phyloP scores from a whole-genome alignment of 2,329 filamentous ascomycete genomes.

The Zymoseptoria ardabiliae region DNA sequence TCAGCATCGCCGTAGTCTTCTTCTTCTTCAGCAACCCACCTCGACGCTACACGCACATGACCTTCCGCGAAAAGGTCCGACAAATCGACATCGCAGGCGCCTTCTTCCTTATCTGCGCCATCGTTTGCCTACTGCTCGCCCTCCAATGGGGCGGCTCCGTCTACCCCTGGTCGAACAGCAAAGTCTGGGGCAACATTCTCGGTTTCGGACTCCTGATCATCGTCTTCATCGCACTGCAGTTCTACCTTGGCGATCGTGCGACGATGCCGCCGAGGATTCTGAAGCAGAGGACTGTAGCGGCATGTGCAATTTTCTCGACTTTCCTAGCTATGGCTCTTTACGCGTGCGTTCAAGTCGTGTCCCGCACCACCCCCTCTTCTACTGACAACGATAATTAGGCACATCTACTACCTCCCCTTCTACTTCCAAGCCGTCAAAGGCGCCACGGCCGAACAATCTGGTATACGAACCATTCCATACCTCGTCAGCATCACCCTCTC shows the following conservation, averaged over 20 bases:
- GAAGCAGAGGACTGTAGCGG: conserved; percentile 28
- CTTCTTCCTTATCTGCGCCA: conserved; percentile 33
- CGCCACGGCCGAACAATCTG: conserved; percentile 16
- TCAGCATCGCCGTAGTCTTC: conserved; percentile 29
- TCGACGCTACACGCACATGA: conserved; percentile 6
- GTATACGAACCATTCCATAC: conserved; percentile 19
- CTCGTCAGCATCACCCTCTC: conserved; percentile 10
- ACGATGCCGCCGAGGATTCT: conserved; percentile 22
- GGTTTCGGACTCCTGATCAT: conserved; percentile 33
- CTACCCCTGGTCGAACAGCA: conserved; percentile 27
- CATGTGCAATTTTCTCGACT: conserved; percentile 29
- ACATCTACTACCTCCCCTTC: conserved; percentile 25
- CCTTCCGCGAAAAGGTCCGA: conserved; percentile 38
- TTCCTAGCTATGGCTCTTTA: conserved; percentile 34
- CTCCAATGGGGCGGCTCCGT: conserved; percentile 41
- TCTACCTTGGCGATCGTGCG: conserved; percentile 15
- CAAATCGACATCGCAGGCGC: conserved; percentile 45
- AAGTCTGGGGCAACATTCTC: conserved; percentile 19
- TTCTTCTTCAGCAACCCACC: conserved; percentile 22
- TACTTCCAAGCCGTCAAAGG: conserved; percentile 27
- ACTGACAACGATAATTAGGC: no score
- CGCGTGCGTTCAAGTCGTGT: conserved; percentile 23
- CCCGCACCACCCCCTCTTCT: neutral
- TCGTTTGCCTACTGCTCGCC: conserved; percentile 37
- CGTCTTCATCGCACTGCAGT: conserved; percentile 29